These are phyloP conservation scores for Arabis hirsuta DNA, from an alignment of 345 rosid species.

Conservation along the genomic window DNA sequence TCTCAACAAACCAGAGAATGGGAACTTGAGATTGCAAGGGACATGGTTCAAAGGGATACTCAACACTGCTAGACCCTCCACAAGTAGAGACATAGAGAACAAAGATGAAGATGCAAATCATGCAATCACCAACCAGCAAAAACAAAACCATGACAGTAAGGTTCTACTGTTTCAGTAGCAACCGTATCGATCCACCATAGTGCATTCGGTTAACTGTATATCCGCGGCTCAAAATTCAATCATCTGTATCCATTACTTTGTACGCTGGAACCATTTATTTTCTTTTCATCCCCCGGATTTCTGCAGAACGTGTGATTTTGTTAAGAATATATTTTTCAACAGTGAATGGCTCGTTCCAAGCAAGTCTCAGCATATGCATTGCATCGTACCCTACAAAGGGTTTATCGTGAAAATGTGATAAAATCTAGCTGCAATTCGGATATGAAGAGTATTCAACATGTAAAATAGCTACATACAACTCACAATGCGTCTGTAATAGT, in stretches of 20 bases:
- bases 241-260: slow-evolving; percentile 37
- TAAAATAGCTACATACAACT: background rate
- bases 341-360: background rate
- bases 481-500: slow-evolving; percentile 9
- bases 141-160: slow-evolving; percentile 33
- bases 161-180: slow-evolving; percentile 29
- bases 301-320: slow-evolving; percentile 21
- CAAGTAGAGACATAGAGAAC: slow-evolving; percentile 37
- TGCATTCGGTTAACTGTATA: slow-evolving; percentile 37
- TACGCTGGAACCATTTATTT: slow-evolving; percentile 6
- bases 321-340: slow-evolving; percentile 4
- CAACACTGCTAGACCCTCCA: slow-evolving; percentile 56
- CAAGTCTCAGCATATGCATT: background rate
- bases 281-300: background rate
- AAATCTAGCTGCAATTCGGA: background rate
- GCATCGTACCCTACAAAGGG: background rate
- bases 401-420: background rate
- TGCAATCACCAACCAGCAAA: slow-evolving; percentile 32
- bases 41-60: slow-evolving; percentile 85
- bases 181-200: background rate
- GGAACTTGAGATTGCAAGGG: slow-evolving; percentile 63
- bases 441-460: background rate
- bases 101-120: slow-evolving; percentile 46
- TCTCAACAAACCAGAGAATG: slow-evolving; percentile 62
- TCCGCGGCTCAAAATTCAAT: slow-evolving; percentile 10